Conservation (phyloP, 805 yeast genomes). For the Nakazawaea holstii region DNA sequence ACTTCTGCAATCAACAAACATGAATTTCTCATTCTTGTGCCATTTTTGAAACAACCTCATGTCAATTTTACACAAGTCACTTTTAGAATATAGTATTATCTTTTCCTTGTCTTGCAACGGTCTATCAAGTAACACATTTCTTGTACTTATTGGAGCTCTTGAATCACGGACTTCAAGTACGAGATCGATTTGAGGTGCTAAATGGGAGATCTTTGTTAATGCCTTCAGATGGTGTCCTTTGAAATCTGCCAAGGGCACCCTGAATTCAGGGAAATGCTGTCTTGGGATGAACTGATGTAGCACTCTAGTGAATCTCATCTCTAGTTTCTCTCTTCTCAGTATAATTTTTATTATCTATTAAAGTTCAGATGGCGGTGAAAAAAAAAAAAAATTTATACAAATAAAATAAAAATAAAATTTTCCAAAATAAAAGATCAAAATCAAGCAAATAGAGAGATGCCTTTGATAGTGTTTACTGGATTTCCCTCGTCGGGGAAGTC, state of each 20-base stretch:
- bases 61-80: slow-evolving; percentile 52
- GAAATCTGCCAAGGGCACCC: slow-evolving; percentile 68
- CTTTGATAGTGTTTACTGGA: slow-evolving; percentile 78
- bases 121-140: slow-evolving; percentile 73
- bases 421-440: not conserved
- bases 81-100: slow-evolving; percentile 72
- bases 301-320: not conserved
- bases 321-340: not conserved
- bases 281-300: slow-evolving; percentile 55
- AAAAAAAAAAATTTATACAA: slow-evolving; percentile 30
- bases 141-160: slow-evolving; percentile 81
- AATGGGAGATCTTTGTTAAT: slow-evolving; percentile 53
- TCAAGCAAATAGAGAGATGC: slow-evolving; percentile 47
- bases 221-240: slow-evolving; percentile 91
- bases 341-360: not conserved
- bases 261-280: slow-evolving; percentile 64
- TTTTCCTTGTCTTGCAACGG: slow-evolving; percentile 50
- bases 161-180: slow-evolving; percentile 84
- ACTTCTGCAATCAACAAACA: slow-evolving; percentile 55
- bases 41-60: slow-evolving; percentile 34
- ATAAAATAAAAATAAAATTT: slow-evolving; percentile 31
- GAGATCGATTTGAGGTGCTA: slow-evolving; percentile 77
- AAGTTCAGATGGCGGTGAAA: too few species aligned
- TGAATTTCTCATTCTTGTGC: slow-evolving; percentile 44
- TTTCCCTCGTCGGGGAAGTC: slow-evolving; percentile 84